These are phyloP conservation scores for Xylariaceae sp. DNA, from an alignment of 2,329 filamentous ascomycete species.

Conservation along the genomic window DNA sequence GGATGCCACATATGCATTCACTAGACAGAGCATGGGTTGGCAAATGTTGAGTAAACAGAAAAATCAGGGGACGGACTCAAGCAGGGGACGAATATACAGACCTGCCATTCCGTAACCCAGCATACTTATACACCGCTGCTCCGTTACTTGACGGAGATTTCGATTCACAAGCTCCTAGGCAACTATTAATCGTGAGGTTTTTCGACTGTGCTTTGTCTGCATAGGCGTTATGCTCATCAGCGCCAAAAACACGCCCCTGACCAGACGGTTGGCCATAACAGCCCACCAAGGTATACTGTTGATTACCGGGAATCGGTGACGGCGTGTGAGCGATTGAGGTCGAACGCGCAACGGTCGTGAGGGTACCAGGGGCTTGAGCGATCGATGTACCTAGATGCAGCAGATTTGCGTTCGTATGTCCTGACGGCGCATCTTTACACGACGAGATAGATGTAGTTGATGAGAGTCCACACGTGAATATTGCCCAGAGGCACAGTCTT, in stretches of 20 bases:
- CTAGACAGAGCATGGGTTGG: slow-evolving; percentile 9
- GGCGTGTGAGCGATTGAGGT: slow-evolving; percentile 29
- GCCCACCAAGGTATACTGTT: slow-evolving; percentile 23
- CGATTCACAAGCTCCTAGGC: slow-evolving; percentile 23
- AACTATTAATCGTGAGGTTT: slow-evolving; percentile 23
- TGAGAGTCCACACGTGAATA: slow-evolving; percentile 23
- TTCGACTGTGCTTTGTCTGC: slow-evolving; percentile 13
- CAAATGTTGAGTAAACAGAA: not conserved
- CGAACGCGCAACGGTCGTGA: slow-evolving; percentile 27
- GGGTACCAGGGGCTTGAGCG: not conserved
- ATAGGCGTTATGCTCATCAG: slow-evolving; percentile 16
- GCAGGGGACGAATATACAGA: slow-evolving; percentile 10
- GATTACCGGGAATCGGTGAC: slow-evolving; percentile 20
- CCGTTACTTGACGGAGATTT: slow-evolving; percentile 6
- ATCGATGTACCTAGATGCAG: slow-evolving; percentile 20
- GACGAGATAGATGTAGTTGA: slow-evolving; percentile 17
- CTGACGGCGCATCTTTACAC: slow-evolving; percentile 15
- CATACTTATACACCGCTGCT: slow-evolving; percentile 18
- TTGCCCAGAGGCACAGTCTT: slow-evolving; percentile 17
- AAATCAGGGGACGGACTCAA: not conserved
- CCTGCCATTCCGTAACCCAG: slow-evolving; percentile 27
- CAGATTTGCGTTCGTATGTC: slow-evolving; percentile 14
- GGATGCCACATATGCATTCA: slow-evolving; percentile 25
- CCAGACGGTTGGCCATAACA: slow-evolving; percentile 23
- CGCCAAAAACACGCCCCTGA: slow-evolving; percentile 22